These are phyloP conservation scores for Penicillium nordicum DNA, from an alignment of 2,329 filamentous ascomycete species.

Conservation along the genomic window DNA sequence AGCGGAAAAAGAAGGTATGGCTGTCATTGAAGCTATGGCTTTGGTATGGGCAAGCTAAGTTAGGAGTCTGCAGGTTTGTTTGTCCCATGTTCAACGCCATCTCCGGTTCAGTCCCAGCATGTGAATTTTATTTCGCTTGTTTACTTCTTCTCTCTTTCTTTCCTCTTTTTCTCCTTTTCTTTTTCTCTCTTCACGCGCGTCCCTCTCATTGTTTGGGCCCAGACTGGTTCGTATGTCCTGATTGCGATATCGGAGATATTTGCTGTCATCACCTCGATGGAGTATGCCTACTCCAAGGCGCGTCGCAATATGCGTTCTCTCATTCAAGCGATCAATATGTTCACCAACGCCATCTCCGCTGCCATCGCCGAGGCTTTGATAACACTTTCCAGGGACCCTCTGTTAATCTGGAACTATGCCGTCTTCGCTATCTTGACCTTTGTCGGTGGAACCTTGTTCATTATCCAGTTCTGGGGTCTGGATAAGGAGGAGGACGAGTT, in stretches of 20 bases:
- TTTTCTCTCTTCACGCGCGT: no score
- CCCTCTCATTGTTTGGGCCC: background rate
- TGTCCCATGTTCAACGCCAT: no score
- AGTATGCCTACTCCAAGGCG: conserved; percentile 75
- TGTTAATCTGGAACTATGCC: background rate
- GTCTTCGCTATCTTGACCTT: background rate
- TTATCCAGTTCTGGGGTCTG: conserved; percentile 54
- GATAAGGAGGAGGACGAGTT: conserved; percentile 67
- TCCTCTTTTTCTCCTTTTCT: no score
- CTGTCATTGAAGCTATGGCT: no score
- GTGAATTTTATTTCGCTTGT: no score
- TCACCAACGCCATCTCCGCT: background rate
- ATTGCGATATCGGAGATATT: conserved; percentile 22
- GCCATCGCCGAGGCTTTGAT: background rate
- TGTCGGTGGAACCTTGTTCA: conserved; percentile 42
- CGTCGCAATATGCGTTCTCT: conserved; percentile 76
- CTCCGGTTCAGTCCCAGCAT: no score
- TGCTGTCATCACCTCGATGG: conserved; percentile 62
- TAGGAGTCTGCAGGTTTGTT: no score
- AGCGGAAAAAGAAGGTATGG: no score
- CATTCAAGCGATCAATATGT: conserved; percentile 62
- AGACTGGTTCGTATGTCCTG: background rate
- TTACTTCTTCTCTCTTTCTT: no score
- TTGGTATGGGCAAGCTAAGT: no score
- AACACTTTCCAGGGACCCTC: background rate